phyloP scores from a whole-genome alignment of 176 grass and related monocot species.

The Rhynchospora tenuis region DNA sequence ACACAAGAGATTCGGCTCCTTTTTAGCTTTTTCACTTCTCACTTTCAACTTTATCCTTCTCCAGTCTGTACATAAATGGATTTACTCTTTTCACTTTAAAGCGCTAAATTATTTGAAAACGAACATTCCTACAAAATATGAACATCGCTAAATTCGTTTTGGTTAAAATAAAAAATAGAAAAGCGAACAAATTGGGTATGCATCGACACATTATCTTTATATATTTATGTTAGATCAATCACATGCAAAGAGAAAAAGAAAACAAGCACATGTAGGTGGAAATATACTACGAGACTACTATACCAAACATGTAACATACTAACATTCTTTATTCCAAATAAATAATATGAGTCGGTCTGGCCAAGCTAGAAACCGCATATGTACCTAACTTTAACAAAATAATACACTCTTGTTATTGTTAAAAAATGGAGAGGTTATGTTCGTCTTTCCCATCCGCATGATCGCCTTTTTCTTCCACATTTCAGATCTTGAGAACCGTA shows the following conservation, averaged over 20 bases:
- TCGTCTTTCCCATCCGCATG: not conserved
- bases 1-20: constrained; percentile 3
- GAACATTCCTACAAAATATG: not conserved
- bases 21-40: constrained; percentile 22
- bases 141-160: not conserved
- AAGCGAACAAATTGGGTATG: not conserved
- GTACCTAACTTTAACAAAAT: not conserved
- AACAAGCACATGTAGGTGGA: not conserved
- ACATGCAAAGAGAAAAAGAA: not conserved
- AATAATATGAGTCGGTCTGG: not conserved
- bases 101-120: not conserved
- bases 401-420: not conserved
- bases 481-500: not conserved
- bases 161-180: not conserved
- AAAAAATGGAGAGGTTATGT: not conserved
- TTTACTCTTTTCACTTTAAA: not conserved
- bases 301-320: not conserved
- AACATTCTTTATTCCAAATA: not conserved
- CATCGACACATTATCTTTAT: not conserved
- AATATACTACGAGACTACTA: not conserved
- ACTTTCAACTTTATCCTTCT: not conserved
- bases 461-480: not conserved
- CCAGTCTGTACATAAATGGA: not conserved
- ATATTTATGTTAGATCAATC: not conserved
- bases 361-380: not conserved